Conservation (phyloP, 257 asterid genomes). For the Leonotis leonurus region DNA sequence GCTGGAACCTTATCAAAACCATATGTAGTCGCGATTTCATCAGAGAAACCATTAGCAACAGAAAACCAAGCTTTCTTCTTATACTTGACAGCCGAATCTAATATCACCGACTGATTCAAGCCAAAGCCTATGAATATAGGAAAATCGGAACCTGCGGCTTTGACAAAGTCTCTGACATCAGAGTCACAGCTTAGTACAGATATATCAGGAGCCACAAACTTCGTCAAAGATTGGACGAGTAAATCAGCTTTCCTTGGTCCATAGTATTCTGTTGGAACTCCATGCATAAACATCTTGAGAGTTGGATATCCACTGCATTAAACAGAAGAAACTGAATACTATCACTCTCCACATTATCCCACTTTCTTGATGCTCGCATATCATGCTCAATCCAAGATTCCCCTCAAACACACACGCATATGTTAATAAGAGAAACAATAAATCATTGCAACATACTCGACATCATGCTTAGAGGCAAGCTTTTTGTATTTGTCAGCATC, state of each 20-base stretch:
- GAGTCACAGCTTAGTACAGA: slow-evolving; percentile 57
- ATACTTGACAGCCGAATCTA: slow-evolving; percentile 56
- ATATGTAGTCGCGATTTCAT: slow-evolving; percentile 43
- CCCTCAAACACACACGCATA: background rate
- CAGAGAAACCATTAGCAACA: slow-evolving; percentile 64
- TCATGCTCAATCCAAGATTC: background rate
- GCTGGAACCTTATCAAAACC: slow-evolving; percentile 77
- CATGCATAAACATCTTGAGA: slow-evolving; percentile 75
- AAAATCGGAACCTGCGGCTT: slow-evolving; percentile 61
- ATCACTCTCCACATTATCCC: background rate
- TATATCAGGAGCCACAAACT: slow-evolving; percentile 79
- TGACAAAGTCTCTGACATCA: slow-evolving; percentile 53
- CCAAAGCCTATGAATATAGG: slow-evolving; percentile 95
- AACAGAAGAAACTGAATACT: slow-evolving; percentile 16
- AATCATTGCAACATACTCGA: slow-evolving; percentile 52
- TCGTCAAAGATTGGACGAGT: slow-evolving; percentile 52
- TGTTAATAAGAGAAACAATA: background rate
- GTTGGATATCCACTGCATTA: slow-evolving; percentile 85
- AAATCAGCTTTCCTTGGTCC: slow-evolving; percentile 82
- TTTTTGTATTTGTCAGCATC: slow-evolving; percentile 79
- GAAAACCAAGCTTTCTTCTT: slow-evolving; percentile 93
- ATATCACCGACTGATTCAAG: slow-evolving; percentile 46
- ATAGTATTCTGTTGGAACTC: slow-evolving; percentile 71
- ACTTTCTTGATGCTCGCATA: background rate
- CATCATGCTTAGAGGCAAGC: slow-evolving; percentile 59